Evolutionary conservation across 768 basidiomycete species (phyloP).

Genomic region (Lanmaoa rubissima): DNA sequence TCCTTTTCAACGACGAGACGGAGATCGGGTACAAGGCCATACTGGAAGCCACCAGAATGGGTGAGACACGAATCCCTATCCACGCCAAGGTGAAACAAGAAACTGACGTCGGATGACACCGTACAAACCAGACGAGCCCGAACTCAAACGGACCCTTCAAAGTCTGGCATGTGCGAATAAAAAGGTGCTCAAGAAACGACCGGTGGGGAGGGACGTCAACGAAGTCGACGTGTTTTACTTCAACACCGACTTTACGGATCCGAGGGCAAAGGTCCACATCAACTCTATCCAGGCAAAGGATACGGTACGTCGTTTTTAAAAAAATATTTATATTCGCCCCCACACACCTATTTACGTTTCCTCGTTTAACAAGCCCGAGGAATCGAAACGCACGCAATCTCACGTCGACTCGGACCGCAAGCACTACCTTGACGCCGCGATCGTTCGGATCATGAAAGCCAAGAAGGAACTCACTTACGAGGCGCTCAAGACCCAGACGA

Average conservation of each 20-base stretch:
- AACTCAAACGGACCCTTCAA: slow-evolving; percentile 83
- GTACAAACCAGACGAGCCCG: slow-evolving; percentile 52
- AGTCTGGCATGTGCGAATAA: slow-evolving; percentile 91
- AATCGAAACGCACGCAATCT: slow-evolving; percentile 76
- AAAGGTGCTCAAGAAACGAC: slow-evolving; percentile 79
- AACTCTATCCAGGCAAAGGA: slow-evolving; percentile 95
- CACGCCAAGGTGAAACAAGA: background rate
- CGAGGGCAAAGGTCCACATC: slow-evolving; percentile 80
- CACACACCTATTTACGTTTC: background rate
- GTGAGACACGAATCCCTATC: slow-evolving; percentile 41
- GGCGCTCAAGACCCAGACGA: slow-evolving; percentile 76
- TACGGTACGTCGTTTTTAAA: slow-evolving; percentile 51
- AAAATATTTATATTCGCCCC: background rate
- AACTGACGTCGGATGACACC: background rate
- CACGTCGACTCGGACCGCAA: slow-evolving; percentile 87
- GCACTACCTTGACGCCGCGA: slow-evolving; percentile 86
- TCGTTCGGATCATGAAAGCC: slow-evolving; percentile 95
- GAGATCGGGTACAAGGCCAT: slow-evolving; percentile 69
- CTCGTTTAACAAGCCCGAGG: slow-evolving; percentile 60
- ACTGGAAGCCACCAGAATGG: slow-evolving; percentile 62
- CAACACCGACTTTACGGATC: slow-evolving; percentile 81
- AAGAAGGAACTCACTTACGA: slow-evolving; percentile 81
- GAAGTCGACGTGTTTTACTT: slow-evolving; percentile 76
- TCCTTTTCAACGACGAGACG: slow-evolving; percentile 75
- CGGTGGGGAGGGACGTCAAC: slow-evolving; percentile 73